Conservation (phyloP, 1,284 basidiomycete species). For the Fomitopsis palustris region DNA sequence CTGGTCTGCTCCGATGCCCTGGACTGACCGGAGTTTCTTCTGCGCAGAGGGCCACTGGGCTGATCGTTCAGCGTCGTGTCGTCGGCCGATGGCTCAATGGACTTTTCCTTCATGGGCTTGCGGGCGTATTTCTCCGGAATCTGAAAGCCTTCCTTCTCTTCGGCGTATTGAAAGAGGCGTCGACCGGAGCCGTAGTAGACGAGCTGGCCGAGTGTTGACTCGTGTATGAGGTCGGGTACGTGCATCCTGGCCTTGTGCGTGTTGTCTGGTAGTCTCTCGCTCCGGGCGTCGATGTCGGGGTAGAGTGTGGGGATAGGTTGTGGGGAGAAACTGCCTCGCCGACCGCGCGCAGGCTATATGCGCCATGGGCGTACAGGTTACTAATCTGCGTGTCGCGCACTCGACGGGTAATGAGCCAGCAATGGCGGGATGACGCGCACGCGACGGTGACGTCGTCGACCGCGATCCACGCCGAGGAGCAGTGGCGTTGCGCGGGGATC, state of each 20-base stretch:
- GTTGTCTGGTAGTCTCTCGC: not conserved
- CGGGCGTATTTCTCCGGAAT: slow-evolving; percentile 6
- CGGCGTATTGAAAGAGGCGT: slow-evolving; percentile 11
- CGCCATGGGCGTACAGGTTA: too few species aligned
- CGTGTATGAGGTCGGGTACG: slow-evolving; percentile 9
- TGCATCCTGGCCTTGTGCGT: not conserved
- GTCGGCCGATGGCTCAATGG: not conserved
- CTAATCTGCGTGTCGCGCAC: too few species aligned
- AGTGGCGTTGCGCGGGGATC: too few species aligned
- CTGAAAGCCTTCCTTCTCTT: slow-evolving; percentile 10
- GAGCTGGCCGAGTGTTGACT: slow-evolving; percentile 13
- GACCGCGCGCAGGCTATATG: too few species aligned
- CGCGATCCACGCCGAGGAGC: too few species aligned
- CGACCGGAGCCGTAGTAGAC: slow-evolving; percentile 13
- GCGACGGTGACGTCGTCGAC: too few species aligned
- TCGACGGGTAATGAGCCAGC: too few species aligned
- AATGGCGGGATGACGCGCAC: too few species aligned
- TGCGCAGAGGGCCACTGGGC: not conserved
- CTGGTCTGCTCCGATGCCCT: not conserved
- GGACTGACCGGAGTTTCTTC: not conserved
- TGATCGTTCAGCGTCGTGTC: not conserved
- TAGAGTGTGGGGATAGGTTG: not conserved
- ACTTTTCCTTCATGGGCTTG: not conserved
- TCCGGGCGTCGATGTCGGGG: not conserved
- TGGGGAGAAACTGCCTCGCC: not conserved